Evolutionary conservation across 768 basidiomycete genomes (phyloP).

Genomic region (Rhizopogon vinicolor): DNA sequence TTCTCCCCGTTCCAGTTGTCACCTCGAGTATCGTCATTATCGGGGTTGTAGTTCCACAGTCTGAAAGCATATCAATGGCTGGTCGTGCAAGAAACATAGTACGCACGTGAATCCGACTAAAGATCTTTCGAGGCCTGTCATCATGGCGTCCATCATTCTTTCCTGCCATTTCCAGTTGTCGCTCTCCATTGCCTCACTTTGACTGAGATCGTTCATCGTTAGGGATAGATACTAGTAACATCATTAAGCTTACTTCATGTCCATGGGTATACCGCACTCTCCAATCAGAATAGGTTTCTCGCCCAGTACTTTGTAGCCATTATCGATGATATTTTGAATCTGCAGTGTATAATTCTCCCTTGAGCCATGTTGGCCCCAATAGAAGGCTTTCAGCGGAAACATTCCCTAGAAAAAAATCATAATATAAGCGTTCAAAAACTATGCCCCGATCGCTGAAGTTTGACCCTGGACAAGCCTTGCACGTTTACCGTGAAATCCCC

Average conservation of each 20-base stretch:
- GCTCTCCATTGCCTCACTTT: constrained; percentile 63
- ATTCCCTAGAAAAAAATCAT: constrained; percentile 57
- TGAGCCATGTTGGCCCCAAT: constrained; percentile 83
- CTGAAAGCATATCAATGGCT: constrained; percentile 32
- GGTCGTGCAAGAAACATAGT: neutral
- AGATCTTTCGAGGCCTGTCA: constrained; percentile 73
- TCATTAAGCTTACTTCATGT: constrained; percentile 72
- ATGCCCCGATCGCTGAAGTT: constrained; percentile 12
- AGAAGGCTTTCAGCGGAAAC: constrained; percentile 75
- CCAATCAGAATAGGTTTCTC: constrained; percentile 85
- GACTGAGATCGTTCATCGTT: constrained; percentile 34
- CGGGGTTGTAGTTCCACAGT: constrained; percentile 93
- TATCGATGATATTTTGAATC: constrained; percentile 71
- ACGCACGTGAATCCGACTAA: constrained; percentile 85
- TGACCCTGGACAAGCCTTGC: constrained; percentile 82
- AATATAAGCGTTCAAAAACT: constrained; percentile 5
- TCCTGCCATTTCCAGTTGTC: constrained; percentile 80
- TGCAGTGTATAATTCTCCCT: constrained; percentile 82
- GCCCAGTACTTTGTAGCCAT: constrained; percentile 64
- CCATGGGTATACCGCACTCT: constrained; percentile 95
- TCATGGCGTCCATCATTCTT: constrained; percentile 93
- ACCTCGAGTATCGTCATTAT: constrained; percentile 72
- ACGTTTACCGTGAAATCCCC: constrained; percentile 89
- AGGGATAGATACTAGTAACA: neutral
- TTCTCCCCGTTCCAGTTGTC: constrained; percentile 97